Conservation (phyloP, 2,329 filamentous ascomycete genomes). For the Paraphoma chrysanthemicola region DNA sequence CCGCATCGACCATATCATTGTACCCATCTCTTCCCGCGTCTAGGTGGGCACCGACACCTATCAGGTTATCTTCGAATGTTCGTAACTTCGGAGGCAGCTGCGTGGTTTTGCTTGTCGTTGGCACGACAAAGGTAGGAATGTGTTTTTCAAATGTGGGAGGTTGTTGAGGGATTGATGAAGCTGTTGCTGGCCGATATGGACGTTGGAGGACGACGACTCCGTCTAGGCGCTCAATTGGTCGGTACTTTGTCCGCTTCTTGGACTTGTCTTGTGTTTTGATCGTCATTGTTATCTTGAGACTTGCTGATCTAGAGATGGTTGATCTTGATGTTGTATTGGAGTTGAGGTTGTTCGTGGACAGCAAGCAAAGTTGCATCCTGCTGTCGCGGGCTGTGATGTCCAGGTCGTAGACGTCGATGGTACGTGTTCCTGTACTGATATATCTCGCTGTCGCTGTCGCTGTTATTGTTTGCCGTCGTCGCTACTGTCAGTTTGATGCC, state of each 20-base stretch:
- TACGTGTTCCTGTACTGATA: neutral
- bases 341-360: neutral
- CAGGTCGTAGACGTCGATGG: neutral
- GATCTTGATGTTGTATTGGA: neutral
- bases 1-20: neutral
- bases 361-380: neutral
- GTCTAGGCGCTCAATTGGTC: slow-evolving; percentile 18
- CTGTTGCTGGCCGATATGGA: slow-evolving; percentile 13
- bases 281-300: slow-evolving; percentile 5
- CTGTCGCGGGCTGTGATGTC: neutral
- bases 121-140: neutral
- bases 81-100: neutral
- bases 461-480: neutral
- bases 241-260: slow-evolving; percentile 12
- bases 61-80: neutral
- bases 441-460: neutral
- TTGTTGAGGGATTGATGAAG: neutral
- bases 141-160: slow-evolving; percentile 5
- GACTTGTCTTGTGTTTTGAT: neutral
- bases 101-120: neutral
- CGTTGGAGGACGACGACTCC: slow-evolving; percentile 25
- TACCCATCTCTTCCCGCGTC: slow-evolving; percentile 4
- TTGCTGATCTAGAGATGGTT: neutral
- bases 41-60: neutral
- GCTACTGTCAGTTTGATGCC: neutral